Evolutionary conservation across 1,284 basidiomycete genomes (phyloP).

Genomic region (Cystobasidium pallidum): DNA sequence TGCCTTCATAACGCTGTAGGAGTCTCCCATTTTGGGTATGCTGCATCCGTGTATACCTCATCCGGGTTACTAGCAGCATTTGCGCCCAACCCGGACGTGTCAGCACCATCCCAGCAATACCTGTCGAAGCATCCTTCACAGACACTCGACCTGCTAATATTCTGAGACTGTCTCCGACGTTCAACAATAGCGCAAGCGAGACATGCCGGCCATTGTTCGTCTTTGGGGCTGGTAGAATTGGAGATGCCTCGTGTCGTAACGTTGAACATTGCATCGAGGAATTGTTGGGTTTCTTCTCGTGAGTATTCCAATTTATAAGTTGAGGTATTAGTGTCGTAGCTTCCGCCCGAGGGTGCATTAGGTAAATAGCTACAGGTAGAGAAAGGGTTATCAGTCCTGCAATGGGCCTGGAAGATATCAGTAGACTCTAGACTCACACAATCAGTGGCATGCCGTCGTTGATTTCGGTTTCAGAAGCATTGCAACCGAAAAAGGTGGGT

Average conservation of each 20-base stretch:
- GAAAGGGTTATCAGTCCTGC: not conserved
- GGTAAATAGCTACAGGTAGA: constrained; percentile 48
- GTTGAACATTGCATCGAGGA: constrained; percentile 48
- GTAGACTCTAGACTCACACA: too few relatives aligned
- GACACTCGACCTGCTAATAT: constrained; percentile 50
- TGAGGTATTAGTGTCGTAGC: constrained; percentile 52
- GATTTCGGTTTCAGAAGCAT: constrained; percentile 57
- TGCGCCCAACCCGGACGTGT: constrained; percentile 7
- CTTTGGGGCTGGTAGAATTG: constrained; percentile 45
- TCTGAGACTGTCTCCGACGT: constrained; percentile 54
- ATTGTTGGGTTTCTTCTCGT: constrained; percentile 44
- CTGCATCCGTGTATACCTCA: constrained; percentile 20
- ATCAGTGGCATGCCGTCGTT: constrained; percentile 49
- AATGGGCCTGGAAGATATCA: too few relatives aligned
- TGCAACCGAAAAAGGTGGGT: constrained; percentile 76
- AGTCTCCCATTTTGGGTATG: not conserved
- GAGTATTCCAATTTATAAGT: constrained; percentile 58
- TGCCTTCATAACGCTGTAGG: not conserved
- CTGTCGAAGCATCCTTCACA: constrained; percentile 57
- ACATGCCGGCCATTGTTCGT: constrained; percentile 56
- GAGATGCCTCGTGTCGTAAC: constrained; percentile 41
- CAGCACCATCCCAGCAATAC: constrained; percentile 54
- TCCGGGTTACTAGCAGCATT: constrained; percentile 10
- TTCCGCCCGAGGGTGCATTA: constrained; percentile 47
- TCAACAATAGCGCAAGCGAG: constrained; percentile 60